Conservation (phyloP, 1,284 basidiomycete genomes). For the Sanghuangporus weigelae region DNA sequence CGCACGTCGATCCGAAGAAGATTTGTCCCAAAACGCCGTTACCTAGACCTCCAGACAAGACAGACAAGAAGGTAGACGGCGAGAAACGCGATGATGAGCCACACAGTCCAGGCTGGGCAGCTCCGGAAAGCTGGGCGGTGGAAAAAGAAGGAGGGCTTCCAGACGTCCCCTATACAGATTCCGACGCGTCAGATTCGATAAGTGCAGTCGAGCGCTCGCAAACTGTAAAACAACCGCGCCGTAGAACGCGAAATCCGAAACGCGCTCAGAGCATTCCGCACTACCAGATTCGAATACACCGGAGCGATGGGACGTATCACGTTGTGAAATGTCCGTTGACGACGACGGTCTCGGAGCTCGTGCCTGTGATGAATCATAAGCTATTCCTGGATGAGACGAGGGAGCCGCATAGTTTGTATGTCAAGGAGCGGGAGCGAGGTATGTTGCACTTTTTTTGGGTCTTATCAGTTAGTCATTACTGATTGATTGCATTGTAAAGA, state of each 20-base stretch:
- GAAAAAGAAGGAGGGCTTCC: constrained; percentile 40
- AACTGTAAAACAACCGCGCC: constrained; percentile 17
- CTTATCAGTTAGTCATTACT: constrained; percentile 1
- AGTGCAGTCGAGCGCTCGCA: constrained; percentile 11
- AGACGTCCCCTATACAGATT: constrained; percentile 37
- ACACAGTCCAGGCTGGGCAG: constrained; percentile 39
- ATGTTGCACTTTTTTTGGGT: constrained; percentile 25
- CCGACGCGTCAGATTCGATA: constrained; percentile 35
- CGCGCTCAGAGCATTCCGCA: constrained; percentile 14
- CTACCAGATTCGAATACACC: constrained; percentile 72
- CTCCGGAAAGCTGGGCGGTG: constrained; percentile 59
- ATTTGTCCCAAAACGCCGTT: constrained; percentile 45
- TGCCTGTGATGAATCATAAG: constrained; percentile 58
- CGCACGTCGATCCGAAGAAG: constrained; percentile 30
- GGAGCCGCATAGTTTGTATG: constrained; percentile 71
- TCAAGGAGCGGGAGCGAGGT: constrained; percentile 85
- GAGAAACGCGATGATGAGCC: constrained; percentile 16
- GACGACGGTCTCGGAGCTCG: constrained; percentile 70
- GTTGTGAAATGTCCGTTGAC: constrained; percentile 61
- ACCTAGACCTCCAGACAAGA: constrained; percentile 7
- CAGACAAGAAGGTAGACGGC: constrained; percentile 1
- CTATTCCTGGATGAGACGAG: constrained; percentile 41
- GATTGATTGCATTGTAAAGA: constrained; percentile 44
- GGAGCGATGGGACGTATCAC: constrained; percentile 70
- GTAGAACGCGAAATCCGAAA: constrained; percentile 9